Evolutionary conservation across 78 protist genomes (phyloP).

Genomic region (Pigoraptor vietnamica): DNA sequence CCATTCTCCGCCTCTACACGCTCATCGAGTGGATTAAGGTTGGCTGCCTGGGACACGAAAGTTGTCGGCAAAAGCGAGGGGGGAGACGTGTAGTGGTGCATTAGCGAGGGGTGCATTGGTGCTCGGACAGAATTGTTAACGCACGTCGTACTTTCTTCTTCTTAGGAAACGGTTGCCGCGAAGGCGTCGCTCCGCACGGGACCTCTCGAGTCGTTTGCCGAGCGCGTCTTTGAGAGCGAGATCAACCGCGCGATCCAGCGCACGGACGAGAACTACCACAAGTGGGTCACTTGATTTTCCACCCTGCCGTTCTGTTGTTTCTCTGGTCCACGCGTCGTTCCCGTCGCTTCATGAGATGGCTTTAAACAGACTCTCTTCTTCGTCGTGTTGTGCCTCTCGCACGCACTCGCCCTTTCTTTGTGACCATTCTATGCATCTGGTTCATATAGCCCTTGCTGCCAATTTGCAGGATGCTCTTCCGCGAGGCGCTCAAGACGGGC

Average conservation of each 20-base stretch:
- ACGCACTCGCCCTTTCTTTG: background rate
- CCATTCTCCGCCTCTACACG: conserved; percentile 80
- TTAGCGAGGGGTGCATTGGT: background rate
- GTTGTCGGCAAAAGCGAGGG: background rate
- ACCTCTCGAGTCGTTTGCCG: background rate
- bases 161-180: background rate
- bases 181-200: background rate
- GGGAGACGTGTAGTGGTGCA: background rate
- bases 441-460: too few relatives aligned
- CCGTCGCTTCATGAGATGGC: too few relatives aligned
- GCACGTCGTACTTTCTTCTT: too few relatives aligned
- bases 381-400: background rate
- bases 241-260: background rate
- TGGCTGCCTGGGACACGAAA: background rate
- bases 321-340: background rate
- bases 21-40: conserved; percentile 74
- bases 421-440: background rate
- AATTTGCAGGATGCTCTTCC: conserved; percentile 65
- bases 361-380: too few relatives aligned
- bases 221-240: background rate
- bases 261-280: background rate
- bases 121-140: background rate
- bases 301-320: background rate
- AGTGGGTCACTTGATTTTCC: too few relatives aligned
- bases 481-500: conserved; percentile 80